Base-by-base conservation (phyloP, 495 filamentous ascomycete species). In the Clohesyomyces aquaticus region DNA sequence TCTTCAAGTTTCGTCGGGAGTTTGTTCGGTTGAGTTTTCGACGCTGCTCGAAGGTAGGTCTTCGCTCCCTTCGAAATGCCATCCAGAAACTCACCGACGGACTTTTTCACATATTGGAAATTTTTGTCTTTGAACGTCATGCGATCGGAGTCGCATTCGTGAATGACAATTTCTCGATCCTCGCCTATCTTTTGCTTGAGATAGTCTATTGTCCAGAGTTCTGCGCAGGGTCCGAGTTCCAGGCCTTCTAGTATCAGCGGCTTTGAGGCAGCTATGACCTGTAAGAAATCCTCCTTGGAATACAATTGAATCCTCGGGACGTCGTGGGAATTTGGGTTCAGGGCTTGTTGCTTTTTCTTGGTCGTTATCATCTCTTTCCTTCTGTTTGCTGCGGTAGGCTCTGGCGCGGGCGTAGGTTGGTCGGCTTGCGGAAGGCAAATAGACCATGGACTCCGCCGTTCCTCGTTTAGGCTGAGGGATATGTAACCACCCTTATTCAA, bases 101-200 rank as follows among this genome's bases (percentile, higher is more conserved):
- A 61, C 61, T 86, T 88, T 11, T 83, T 90, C 21, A 79, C 76
- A 69, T 96, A 96, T 21, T 75, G 72, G 72, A 96, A 96, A 74
- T 96, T 96, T 76, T 93, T 95, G 21, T 76, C 72, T 54, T 85
- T 85, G 69, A 96, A 96, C 63, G 88, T 86, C 90, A 96, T 91
- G 81, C 77, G 29, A 77, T 82, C 43, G 16, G 60, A 41, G 2
- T 32, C n/a, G 47, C 70, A 61, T 14, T 56, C 38, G 55, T 47
- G 64, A 8, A 56, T 59, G 59, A 77, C 74, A 77, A 89, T 86
- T 75, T 87, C 79, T 62, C 84, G 82, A 54, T 90, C 81, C 4
- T 66, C 57, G 18, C 91, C 90, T 55, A 94, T 76, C 21, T 82
- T 81, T 22, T 80, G 75, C 27, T 81, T 81, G 11, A 97, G 80